Evolutionary conservation across 2,329 filamentous ascomycete species (phyloP).

Genomic region (Neofusicoccum sp.): DNA sequence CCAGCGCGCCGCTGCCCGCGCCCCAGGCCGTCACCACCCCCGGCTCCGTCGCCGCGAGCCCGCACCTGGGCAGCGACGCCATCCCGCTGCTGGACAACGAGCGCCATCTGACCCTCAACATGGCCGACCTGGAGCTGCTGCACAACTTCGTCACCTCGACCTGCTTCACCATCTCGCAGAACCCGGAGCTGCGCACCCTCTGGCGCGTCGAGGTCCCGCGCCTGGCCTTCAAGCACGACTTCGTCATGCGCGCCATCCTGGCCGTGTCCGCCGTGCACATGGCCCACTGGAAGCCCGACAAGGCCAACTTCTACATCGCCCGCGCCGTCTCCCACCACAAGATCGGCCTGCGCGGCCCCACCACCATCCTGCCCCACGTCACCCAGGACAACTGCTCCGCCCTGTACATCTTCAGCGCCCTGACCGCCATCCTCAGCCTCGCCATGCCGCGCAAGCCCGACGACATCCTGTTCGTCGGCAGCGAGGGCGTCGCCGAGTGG

Average conservation of each 20-base stretch:
- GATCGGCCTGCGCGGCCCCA: conserved; percentile 13
- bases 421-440: conserved; percentile 12
- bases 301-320: conserved; percentile 2
- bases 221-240: conserved; percentile 42
- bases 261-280: conserved; percentile 47
- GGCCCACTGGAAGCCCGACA: conserved; percentile 27
- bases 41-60: not conserved
- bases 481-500: conserved; percentile 13
- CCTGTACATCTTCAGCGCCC: conserved; percentile 14
- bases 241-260: conserved; percentile 44
- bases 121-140: conserved; percentile 28
- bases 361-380: conserved; percentile 2
- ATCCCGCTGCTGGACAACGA: not conserved
- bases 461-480: conserved; percentile 11
- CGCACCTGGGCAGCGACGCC: not conserved
- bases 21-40: not conserved
- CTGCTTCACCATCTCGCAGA: conserved; percentile 25
- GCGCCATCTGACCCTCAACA: not conserved
- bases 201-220: conserved; percentile 28
- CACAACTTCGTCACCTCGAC: conserved; percentile 34
- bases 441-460: conserved; percentile 14
- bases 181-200: conserved; percentile 24
- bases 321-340: conserved; percentile 13
- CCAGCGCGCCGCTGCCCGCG: not conserved
- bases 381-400: conserved; percentile 11